phyloP scores from a whole-genome alignment of 768 basidiomycete species.

The Kwoniella heveanensis region DNA sequence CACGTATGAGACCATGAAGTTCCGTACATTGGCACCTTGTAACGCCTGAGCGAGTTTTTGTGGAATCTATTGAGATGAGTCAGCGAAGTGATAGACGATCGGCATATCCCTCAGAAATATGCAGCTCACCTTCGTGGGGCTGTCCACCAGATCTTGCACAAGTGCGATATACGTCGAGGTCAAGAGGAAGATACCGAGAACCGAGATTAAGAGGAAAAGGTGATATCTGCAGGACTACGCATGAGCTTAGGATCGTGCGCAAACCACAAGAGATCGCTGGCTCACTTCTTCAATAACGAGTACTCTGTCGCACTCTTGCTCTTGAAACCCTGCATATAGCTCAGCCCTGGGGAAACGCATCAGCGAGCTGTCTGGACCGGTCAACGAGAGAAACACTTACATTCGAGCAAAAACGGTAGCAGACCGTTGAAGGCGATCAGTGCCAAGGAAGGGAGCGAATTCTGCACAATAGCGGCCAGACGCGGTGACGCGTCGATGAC shows the following conservation, averaged over 20 bases:
- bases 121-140: conserved; percentile 69
- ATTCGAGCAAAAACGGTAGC: conserved; percentile 85
- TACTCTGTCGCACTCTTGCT: conserved; percentile 93
- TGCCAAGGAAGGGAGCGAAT: conserved; percentile 86
- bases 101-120: too few species aligned
- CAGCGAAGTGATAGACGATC: too few species aligned
- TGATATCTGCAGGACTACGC: conserved; percentile 69
- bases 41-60: conserved; percentile 86
- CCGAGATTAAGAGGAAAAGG: conserved; percentile 85
- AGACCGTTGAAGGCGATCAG: conserved; percentile 87
- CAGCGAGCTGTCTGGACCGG: too few species aligned
- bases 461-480: conserved; percentile 85
- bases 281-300: conserved; percentile 85
- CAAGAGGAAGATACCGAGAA: conserved; percentile 90
- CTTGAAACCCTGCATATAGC: conserved; percentile 85
- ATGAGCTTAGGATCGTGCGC: neutral
- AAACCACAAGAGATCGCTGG: conserved; percentile 10
- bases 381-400: conserved; percentile 62
- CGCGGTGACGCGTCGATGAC: conserved; percentile 71
- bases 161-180: conserved; percentile 91
- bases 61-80: conserved; percentile 62
- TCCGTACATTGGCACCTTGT: conserved; percentile 63
- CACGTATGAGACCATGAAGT: conserved; percentile 60
- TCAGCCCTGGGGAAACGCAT: too few species aligned
- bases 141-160: conserved; percentile 85